phyloP scores from a whole-genome alignment of 2,329 filamentous ascomycete genomes.

The Ophiocordyceps sinensis region DNA sequence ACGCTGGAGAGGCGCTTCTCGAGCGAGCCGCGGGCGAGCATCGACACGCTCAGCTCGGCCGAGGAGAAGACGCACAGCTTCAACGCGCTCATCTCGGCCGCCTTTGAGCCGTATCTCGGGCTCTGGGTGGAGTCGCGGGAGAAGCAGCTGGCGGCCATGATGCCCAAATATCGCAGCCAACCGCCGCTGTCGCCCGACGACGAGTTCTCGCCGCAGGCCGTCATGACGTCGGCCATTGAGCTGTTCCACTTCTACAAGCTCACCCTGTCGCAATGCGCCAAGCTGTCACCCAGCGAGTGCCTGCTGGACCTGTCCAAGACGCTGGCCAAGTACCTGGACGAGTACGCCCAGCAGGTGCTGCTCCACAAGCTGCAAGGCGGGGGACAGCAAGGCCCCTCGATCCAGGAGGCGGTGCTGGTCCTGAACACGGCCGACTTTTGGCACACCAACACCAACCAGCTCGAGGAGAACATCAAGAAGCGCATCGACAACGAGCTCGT shows the following conservation, averaged over 20 bases:
- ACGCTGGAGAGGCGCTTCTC: conserved; percentile 74
- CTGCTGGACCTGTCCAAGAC: conserved; percentile 73
- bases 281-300: conserved; percentile 80
- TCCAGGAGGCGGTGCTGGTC: conserved; percentile 73
- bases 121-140: conserved; percentile 97
- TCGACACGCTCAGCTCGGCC: conserved; percentile 73
- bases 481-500: conserved; percentile 71
- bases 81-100: conserved; percentile 83
- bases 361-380: conserved; percentile 52
- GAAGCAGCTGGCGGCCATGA: conserved; percentile 67
- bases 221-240: conserved; percentile 88
- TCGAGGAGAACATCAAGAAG: conserved; percentile 89
- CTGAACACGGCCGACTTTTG: conserved; percentile 97
- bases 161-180: conserved; percentile 77
- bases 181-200: conserved; percentile 71
- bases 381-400: conserved; percentile 33
- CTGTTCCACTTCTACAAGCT: conserved; percentile 95
- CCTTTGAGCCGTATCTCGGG: conserved; percentile 93
- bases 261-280: conserved; percentile 86
- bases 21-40: conserved; percentile 59
- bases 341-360: conserved; percentile 87
- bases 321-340: conserved; percentile 84
- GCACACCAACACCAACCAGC: conserved; percentile 80
- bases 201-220: conserved; percentile 79
- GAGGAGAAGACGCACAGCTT: conserved; percentile 68